Evolutionary conservation across 2,329 filamentous ascomycete species (phyloP).

Genomic region (Zopfia rhizophila): DNA sequence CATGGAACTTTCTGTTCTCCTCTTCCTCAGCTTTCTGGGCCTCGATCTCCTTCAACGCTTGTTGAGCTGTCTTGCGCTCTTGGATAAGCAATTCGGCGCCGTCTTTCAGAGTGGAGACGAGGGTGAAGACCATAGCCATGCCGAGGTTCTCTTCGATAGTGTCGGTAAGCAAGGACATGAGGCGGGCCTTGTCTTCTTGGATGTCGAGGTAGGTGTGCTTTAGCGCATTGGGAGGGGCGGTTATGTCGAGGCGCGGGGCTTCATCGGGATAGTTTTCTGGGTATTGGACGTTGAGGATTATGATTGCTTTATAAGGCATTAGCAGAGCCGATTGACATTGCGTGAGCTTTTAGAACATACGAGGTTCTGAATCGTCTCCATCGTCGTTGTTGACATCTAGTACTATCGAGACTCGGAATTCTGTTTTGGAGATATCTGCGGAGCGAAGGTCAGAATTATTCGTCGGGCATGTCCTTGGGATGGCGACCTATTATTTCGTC

Average conservation of each 20-base stretch:
- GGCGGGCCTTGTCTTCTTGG: slow-evolving; percentile 77
- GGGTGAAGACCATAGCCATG: slow-evolving; percentile 97
- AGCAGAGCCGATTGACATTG: slow-evolving; percentile 17
- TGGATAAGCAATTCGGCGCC: slow-evolving; percentile 85
- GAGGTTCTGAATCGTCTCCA: slow-evolving; percentile 68
- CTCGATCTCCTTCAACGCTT: slow-evolving; percentile 64
- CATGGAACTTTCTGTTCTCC: slow-evolving; percentile 97
- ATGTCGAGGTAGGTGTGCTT: slow-evolving; percentile 81
- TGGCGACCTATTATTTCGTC: slow-evolving; percentile 91
- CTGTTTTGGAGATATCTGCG: slow-evolving; percentile 86
- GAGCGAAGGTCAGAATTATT: slow-evolving; percentile 25
- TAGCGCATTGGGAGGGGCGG: slow-evolving; percentile 74
- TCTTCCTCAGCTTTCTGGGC: slow-evolving; percentile 79
- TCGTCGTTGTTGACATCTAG: slow-evolving; percentile 79
- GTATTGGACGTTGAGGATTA: slow-evolving; percentile 87
- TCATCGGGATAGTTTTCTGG: slow-evolving; percentile 92
- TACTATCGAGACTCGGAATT: slow-evolving; percentile 86
- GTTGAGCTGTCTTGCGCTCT: slow-evolving; percentile 73
- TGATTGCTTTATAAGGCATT: too few relatives aligned
- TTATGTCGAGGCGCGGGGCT: slow-evolving; percentile 83
- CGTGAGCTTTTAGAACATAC: slow-evolving; percentile 38
- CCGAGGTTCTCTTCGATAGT: slow-evolving; percentile 92
- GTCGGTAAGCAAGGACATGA: slow-evolving; percentile 76
- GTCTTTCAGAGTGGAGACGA: slow-evolving; percentile 89
- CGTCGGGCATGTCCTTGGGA: background rate